Conservation (phyloP, 2,329 filamentous ascomycete genomes). For the Xylariaceae sp. region DNA sequence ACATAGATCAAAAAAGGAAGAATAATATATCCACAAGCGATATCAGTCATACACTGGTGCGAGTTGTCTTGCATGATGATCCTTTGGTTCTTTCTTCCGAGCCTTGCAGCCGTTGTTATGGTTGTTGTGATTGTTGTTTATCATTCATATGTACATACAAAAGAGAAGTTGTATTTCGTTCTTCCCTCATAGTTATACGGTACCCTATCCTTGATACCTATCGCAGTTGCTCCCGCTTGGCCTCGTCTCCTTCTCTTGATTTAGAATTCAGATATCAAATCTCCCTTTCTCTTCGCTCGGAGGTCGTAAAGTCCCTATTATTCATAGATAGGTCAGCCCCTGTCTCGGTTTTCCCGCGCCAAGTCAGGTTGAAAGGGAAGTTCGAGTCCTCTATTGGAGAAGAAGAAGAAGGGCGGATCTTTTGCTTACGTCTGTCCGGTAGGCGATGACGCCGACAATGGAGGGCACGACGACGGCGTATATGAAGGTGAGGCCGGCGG, state of each 20-base stretch:
- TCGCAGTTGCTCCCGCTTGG: not conserved
- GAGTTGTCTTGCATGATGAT: too few relatives aligned
- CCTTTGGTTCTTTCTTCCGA: too few relatives aligned
- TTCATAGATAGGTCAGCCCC: not conserved
- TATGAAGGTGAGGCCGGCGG: conserved; percentile 71
- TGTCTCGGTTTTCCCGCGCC: not conserved
- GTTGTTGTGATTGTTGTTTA: too few relatives aligned
- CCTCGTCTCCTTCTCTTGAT: not conserved
- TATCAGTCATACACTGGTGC: too few relatives aligned
- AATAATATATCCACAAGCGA: too few relatives aligned
- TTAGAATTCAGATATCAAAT: conserved; percentile 75
- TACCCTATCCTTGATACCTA: too few relatives aligned
- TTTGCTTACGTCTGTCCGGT: conserved; percentile 77
- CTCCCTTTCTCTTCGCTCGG: conserved; percentile 81
- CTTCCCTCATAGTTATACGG: not conserved
- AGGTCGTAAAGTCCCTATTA: conserved; percentile 77
- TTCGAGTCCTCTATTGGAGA: too few relatives aligned
- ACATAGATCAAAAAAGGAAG: too few relatives aligned
- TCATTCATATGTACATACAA: conserved; percentile 3
- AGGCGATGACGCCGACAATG: conserved; percentile 65
- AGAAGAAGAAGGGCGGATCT: not conserved
- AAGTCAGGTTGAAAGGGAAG: conserved; percentile 10
- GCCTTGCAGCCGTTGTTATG: too few relatives aligned
- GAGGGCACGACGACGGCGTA: conserved; percentile 70
- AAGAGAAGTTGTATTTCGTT: not conserved